Evolutionary conservation across 2,329 filamentous ascomycete genomes (phyloP).

Genomic region (Fusarium acutatum): DNA sequence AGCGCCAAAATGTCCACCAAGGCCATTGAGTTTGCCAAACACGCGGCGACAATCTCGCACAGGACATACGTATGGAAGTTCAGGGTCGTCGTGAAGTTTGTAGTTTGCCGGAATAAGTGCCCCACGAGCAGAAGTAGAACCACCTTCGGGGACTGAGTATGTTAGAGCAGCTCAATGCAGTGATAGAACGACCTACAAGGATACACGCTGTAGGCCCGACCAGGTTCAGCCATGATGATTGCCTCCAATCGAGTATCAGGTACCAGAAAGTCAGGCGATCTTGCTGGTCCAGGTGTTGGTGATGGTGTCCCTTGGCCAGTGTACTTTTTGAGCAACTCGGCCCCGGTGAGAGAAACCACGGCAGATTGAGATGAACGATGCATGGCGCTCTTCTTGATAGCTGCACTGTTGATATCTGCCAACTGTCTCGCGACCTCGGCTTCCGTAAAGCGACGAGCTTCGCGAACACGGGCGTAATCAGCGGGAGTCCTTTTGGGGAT

Average conservation of each 20-base stretch:
- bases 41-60: slow-evolving; percentile 48
- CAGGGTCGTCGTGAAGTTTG: slow-evolving; percentile 33
- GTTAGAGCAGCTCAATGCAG: background rate
- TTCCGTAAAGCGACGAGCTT: slow-evolving; percentile 31
- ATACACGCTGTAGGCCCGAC: slow-evolving; percentile 26
- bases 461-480: background rate
- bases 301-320: slow-evolving; percentile 4
- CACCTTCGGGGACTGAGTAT: slow-evolving; percentile 15
- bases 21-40: slow-evolving; percentile 33
- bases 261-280: background rate
- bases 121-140: slow-evolving; percentile 33
- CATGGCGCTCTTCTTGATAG: slow-evolving; percentile 15
- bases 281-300: background rate
- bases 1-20: slow-evolving; percentile 42
- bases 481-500: slow-evolving; percentile 11
- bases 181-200: slow-evolving; percentile 6
- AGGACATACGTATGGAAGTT: slow-evolving; percentile 47
- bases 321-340: slow-evolving; percentile 25
- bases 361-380: background rate
- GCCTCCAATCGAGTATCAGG: slow-evolving; percentile 9
- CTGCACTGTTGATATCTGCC: background rate
- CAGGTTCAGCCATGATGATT: slow-evolving; percentile 27
- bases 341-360: slow-evolving; percentile 15
- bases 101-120: slow-evolving; percentile 48
- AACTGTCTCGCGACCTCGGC: slow-evolving; percentile 20